These are phyloP conservation scores for Pythium coloratum DNA, from an alignment of 352 stramenopile genomes.

Conservation along the genomic window DNA sequence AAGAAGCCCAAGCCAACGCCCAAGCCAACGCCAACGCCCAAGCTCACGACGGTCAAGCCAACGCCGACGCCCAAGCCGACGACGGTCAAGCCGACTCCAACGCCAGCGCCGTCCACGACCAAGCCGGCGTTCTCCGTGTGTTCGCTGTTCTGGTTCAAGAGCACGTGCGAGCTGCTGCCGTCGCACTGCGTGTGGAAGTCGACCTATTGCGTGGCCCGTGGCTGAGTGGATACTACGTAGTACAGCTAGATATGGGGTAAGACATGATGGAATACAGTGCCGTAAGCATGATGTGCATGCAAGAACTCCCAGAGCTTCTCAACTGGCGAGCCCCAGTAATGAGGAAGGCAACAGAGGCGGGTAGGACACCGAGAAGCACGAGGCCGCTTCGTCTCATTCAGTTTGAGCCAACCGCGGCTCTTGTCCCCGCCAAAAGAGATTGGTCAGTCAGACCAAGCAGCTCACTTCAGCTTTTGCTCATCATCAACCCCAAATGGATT, in stretches of 20 bases:
- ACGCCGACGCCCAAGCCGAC: neutral
- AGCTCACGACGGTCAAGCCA: neutral
- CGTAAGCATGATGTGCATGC: neutral
- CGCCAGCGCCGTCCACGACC: neutral
- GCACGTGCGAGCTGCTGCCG: constrained; percentile 7
- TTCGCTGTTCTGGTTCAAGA: constrained; percentile 15
- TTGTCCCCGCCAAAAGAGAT: too few relatives aligned
- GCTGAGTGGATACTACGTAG: neutral
- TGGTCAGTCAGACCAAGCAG: neutral
- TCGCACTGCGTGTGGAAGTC: constrained; percentile 10
- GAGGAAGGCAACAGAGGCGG: too few relatives aligned
- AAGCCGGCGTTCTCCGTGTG: constrained; percentile 6
- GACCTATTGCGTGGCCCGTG: neutral
- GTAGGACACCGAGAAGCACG: neutral
- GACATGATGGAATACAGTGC: neutral
- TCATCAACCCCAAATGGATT: neutral
- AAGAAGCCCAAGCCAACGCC: too few relatives aligned
- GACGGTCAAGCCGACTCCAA: neutral
- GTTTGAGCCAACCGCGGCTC: too few relatives aligned
- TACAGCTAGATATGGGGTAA: neutral
- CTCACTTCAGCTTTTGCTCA: neutral
- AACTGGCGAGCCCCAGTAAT: too few relatives aligned
- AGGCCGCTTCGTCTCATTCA: too few relatives aligned
- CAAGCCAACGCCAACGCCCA: neutral
- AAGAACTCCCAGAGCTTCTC: too few relatives aligned